Conservation (phyloP, 139 green algal species). For the Auxenochlorella pyrenoidosa region DNA sequence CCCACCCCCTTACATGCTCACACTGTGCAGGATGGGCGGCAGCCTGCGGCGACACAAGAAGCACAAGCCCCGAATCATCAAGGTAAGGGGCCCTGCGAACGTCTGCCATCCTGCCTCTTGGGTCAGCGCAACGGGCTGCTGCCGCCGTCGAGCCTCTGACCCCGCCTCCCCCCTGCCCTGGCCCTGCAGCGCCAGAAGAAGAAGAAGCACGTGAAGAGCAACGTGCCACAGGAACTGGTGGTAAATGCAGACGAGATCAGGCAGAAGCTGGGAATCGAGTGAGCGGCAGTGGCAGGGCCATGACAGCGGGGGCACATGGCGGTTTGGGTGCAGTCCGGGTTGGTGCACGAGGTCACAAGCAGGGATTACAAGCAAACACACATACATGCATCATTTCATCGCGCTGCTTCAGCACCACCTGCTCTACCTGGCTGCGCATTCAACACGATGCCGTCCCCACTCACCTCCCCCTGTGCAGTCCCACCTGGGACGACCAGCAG, state of each 20-base stretch:
- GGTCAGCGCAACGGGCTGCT: background rate
- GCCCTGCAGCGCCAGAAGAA: conserved; percentile 41
- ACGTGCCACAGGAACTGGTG: conserved; percentile 38
- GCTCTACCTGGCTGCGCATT: background rate
- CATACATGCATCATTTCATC: no score
- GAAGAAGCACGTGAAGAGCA: conserved; percentile 28
- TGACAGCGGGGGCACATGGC: background rate
- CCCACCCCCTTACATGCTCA: background rate
- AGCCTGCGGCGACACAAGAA: conserved; percentile 44
- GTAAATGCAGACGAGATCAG: background rate
- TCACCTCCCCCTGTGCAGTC: background rate
- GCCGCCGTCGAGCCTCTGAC: background rate
- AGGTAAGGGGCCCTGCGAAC: background rate
- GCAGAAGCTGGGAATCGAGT: conserved; percentile 45
- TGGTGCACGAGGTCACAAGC: background rate
- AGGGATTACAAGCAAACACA: no score
- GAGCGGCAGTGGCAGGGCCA: background rate
- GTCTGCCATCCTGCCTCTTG: background rate
- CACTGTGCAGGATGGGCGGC: conserved; percentile 31
- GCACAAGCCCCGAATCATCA: conserved; percentile 32
- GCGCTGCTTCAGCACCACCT: no score
- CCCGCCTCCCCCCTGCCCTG: background rate
- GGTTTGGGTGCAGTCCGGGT: background rate
- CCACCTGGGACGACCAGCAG: conserved; percentile 27
- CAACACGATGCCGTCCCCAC: no score